Conservation (phyloP, 2,329 filamentous ascomycete species). For the Zarea fungicola region DNA sequence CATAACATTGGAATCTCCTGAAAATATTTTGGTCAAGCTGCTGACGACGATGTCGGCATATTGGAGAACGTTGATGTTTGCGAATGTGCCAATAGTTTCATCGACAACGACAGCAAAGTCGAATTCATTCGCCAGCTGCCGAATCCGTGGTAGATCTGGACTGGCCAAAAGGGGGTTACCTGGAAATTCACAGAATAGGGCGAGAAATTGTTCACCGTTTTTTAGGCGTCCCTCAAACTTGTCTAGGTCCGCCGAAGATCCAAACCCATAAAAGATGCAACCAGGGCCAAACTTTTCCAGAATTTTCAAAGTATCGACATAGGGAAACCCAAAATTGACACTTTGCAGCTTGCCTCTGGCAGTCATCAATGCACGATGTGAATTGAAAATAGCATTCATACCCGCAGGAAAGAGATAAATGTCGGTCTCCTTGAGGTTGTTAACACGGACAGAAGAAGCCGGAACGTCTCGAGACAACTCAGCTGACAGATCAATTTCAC, state of each 20-base stretch:
- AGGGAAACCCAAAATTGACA: slow-evolving; percentile 94
- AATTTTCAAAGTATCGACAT: slow-evolving; percentile 94
- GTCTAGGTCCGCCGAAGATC: slow-evolving; percentile 71
- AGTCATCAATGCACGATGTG: slow-evolving; percentile 68
- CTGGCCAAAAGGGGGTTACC: slow-evolving; percentile 84
- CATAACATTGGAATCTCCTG: slow-evolving; percentile 97
- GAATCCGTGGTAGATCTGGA: slow-evolving; percentile 79
- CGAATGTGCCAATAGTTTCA: slow-evolving; percentile 93
- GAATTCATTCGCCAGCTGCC: slow-evolving; percentile 71
- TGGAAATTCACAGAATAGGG: slow-evolving; percentile 91
- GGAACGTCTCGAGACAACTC: slow-evolving; percentile 17
- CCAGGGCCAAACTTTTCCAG: slow-evolving; percentile 91
- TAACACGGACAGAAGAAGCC: slow-evolving; percentile 44
- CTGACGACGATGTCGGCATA: slow-evolving; percentile 89
- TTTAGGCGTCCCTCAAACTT: slow-evolving; percentile 70
- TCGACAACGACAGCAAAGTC: slow-evolving; percentile 89
- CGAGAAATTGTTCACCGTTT: slow-evolving; percentile 70
- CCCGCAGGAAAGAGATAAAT: slow-evolving; percentile 84
- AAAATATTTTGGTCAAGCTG: slow-evolving; percentile 95
- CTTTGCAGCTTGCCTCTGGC: slow-evolving; percentile 64
- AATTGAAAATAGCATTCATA: slow-evolving; percentile 93
- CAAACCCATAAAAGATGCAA: slow-evolving; percentile 80
- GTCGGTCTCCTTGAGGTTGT: slow-evolving; percentile 73
- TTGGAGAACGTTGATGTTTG: slow-evolving; percentile 89
- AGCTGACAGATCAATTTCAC: slow-evolving; percentile 53